Evolutionary conservation across 352 stramenopile genomes (phyloP), one percentile per base, ranked within the genome.

Genomic region (Phytophthora cactorum): DNA sequence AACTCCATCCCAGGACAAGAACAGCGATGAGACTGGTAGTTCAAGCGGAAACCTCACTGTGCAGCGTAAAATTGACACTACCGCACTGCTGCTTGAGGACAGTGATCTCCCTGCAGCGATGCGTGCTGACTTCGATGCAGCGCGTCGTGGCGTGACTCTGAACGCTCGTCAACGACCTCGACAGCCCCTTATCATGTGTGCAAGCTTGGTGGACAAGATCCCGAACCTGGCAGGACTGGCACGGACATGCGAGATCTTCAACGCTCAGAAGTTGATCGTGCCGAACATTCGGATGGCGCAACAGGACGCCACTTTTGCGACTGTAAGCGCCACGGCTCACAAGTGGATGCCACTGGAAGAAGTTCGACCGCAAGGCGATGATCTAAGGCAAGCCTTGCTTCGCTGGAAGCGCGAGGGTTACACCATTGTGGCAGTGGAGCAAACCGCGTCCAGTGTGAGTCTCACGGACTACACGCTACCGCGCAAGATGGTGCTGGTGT

Each of bases 301-400:
- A 3, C 85, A 97, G 44, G 96, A 98, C 75, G 86, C 90, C 47
- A 72, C 80, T 22, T 99, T 99, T 68, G 87, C 95, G 38, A 88
- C 76, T 9, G 96, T 98, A 43, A 96, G 84, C 58, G 95, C 97
- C 44, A 98, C 91, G 12, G 95, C 96, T 27, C 91, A 92, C 70
- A 96, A 98, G 77, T 99, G 96, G 96, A 97, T 99, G 68, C 82
- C 91, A 17, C 93, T 98, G 63, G 84, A 97, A 67, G 89, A 98
- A 73, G 96, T 93, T 67, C 88, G 70, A 14, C 72, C 81, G 1
- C 72, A 84, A 17, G 57, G 72, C 3, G 70, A 75, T 27, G 72
- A 77, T 1, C 59, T 91, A 0, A 62, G 81, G 9, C 36, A 47
- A 5, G 72, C 77, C 15, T 51, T 92, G 6, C 52, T 71, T n/a